Evolutionary conservation across 768 basidiomycete genomes (phyloP), one percentile per base, ranked within the genome.

Genomic region (Auricularia sp.): DNA sequence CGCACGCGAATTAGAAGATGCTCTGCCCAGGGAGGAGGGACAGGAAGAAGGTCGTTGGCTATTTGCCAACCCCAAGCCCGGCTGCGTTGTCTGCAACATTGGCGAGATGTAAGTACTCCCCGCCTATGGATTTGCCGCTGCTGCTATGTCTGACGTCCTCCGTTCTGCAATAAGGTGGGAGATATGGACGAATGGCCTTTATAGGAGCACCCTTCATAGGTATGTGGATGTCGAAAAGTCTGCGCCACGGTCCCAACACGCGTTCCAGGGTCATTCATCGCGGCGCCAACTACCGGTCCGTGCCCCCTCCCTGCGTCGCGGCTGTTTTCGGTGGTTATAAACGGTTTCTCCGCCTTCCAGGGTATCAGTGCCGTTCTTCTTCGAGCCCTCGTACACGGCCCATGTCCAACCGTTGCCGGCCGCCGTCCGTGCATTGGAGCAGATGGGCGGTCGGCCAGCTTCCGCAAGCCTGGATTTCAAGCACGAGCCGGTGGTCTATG

Each of bases 11-110:
- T 33, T 51, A 63, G 65, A 10, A 68, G 72, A 71, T 35, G 65
- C 73, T 0, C 71, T 83, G 7, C 81, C 82, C 0, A 70, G 74
- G 2, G 83, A 88, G 69, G 79, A 84, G 36, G 83, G 83, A 3
- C 73, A 76, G 33, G 81, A 84, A 65, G 78, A 82, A 62, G 87
- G 89, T 2, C 67, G 79, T 1, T 96, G 93, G 93, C 87, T 95
- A 62, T 83, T 84, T 60, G 93, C 91, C 0, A 87, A 93, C 73
- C 94, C 94, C 0, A 81, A 91, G 23, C 85, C 85, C 14, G 88
- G 86, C 8, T 91, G 90, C 67, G 78, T 96, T 7, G 90, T 97
- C 21, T 93, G 91, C 73, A 97, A 97, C 70, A 87, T 97, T 47
- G 93, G 93, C 29, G 89, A 92, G 79, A 96, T 76, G 93, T 90